Conservation (phyloP, 768 basidiomycete genomes). For the Tulasnella sp. region DNA sequence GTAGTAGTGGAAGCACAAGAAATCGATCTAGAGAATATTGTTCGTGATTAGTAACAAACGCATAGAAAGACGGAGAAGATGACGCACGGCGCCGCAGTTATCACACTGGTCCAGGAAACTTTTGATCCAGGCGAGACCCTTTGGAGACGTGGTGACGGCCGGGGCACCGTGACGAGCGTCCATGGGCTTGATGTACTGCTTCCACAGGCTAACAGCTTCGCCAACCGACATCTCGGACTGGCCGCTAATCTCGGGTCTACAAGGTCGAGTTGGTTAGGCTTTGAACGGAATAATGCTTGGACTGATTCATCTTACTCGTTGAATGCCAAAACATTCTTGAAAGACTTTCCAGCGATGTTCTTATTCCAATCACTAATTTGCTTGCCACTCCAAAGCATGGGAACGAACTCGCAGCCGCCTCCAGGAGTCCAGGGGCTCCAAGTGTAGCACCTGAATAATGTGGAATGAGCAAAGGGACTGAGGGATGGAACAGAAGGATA, state of each 20-base stretch:
- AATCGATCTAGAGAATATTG: conserved; percentile 42
- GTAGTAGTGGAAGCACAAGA: conserved; percentile 63
- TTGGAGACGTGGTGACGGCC: conserved; percentile 53
- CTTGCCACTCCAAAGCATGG: conserved; percentile 65
- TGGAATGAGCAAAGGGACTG: conserved; percentile 43
- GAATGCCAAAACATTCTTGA: conserved; percentile 45
- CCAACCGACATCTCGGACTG: conserved; percentile 56
- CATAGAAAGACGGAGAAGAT: neutral
- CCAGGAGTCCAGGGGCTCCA: conserved; percentile 35
- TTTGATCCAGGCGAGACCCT: conserved; percentile 57
- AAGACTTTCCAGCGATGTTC: conserved; percentile 45
- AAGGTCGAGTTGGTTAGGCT: neutral
- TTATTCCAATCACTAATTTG: conserved; percentile 44
- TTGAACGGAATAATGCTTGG: neutral
- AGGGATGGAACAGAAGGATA: neutral
- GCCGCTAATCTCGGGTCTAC: conserved; percentile 56
- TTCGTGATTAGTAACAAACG: neutral
- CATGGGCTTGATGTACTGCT: conserved; percentile 43
- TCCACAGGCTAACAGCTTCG: conserved; percentile 50
- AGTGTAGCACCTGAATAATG: conserved; percentile 56
- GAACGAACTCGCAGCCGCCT: conserved; percentile 45
- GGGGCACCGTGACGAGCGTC: conserved; percentile 57
- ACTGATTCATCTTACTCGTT: conserved; percentile 57
- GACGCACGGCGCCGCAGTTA: conserved; percentile 45
- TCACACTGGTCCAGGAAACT: conserved; percentile 49